These are phyloP conservation scores for Mucor piriformis DNA, from an alignment of 371 early-diverging fungal genomes.

Conservation along the genomic window DNA sequence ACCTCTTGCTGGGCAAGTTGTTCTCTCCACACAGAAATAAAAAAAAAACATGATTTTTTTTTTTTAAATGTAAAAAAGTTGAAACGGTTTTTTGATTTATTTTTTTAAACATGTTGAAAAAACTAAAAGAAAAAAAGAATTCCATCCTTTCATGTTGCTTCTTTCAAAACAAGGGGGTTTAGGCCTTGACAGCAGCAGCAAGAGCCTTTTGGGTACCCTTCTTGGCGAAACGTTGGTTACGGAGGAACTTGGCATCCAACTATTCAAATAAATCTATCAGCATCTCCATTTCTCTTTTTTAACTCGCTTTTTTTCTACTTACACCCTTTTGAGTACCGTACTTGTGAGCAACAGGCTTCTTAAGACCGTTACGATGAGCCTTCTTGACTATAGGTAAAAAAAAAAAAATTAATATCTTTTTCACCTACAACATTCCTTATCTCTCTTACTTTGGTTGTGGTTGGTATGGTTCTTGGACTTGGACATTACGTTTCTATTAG, in stretches of 20 bases:
- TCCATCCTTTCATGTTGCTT: background rate
- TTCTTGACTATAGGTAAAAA: conserved; percentile 74
- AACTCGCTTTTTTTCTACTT: conserved; percentile 31
- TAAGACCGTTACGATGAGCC: conserved; percentile 99
- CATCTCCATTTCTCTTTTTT: background rate
- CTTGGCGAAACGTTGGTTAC: conserved; percentile 98
- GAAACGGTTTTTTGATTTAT: too few species aligned
- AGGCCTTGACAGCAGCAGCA: conserved; percentile 58
- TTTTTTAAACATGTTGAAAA: too few species aligned
- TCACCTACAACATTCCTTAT: background rate
- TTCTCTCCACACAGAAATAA: too few species aligned
- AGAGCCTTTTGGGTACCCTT: conserved; percentile 63
- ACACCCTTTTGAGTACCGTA: conserved; percentile 93
- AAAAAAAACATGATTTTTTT: too few species aligned
- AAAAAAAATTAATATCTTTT: background rate
- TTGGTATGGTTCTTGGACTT: conserved; percentile 99
- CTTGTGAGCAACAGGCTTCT: conserved; percentile 89
- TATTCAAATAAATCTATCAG: conserved; percentile 25
- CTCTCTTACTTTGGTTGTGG: conserved; percentile 74
- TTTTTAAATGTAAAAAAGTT: background rate
- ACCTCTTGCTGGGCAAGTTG: conserved; percentile 9
- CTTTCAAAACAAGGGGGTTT: conserved; percentile 36
- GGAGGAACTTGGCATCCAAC: conserved; percentile 96
- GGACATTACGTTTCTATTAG: conserved; percentile 62
- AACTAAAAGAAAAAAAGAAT: background rate